A percentile compares a stretch with the other conserved stretches of the same genome.
These are phyloP conservation scores for Sugiyamaella lignohabitans DNA, from an alignment of 805 yeast species.

Conservation along the genomic window DNA sequence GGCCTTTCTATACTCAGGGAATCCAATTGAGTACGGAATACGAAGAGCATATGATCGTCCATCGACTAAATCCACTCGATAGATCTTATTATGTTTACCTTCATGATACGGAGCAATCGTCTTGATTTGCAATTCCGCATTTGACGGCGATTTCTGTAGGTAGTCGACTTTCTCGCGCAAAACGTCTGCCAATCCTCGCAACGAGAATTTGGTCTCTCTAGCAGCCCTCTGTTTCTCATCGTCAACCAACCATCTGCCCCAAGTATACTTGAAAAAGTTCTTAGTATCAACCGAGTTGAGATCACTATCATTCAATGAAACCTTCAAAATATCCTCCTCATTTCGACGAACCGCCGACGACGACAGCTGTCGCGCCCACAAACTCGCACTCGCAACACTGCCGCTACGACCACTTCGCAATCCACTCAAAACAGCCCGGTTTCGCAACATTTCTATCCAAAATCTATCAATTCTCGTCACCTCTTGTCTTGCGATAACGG, in stretches of 20 bases:
- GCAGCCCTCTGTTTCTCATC: constrained; percentile 67
- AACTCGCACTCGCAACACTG: too few relatives aligned
- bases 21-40: constrained; percentile 78
- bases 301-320: constrained; percentile 12
- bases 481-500: too few relatives aligned
- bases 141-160: constrained; percentile 31
- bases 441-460: too few relatives aligned
- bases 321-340: constrained; percentile 11
- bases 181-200: constrained; percentile 58
- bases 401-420: too few relatives aligned
- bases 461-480: too few relatives aligned
- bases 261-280: constrained; percentile 72
- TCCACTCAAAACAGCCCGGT: too few relatives aligned
- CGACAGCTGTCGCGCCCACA: too few relatives aligned
- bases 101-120: constrained; percentile 82
- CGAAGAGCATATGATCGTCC: constrained; percentile 62
- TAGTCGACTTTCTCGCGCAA: constrained; percentile 26
- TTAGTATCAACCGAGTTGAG: constrained; percentile 12
- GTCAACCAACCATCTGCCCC: constrained; percentile 92
- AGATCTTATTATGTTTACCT: constrained; percentile 89
- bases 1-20: constrained; percentile 45
- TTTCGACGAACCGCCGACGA: too few relatives aligned
- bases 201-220: constrained; percentile 74
- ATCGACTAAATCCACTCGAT: constrained; percentile 59
- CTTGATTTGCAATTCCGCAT: constrained; percentile 47